Evolutionary conservation across 2,329 filamentous ascomycete genomes (phyloP).

Genomic region (Hypoxylon sp.): DNA sequence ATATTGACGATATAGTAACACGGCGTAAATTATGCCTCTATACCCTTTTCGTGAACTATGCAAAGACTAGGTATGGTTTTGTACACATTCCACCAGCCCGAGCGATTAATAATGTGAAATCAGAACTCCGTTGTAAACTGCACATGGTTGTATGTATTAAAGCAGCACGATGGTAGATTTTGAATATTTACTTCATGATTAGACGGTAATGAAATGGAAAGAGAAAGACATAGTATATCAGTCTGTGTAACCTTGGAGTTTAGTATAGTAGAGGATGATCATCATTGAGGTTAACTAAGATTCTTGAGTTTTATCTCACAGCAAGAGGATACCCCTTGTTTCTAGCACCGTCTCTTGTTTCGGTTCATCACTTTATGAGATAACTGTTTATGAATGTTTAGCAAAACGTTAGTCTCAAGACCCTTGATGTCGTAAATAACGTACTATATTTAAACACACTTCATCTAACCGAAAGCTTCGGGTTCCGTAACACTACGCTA

Average conservation of each 20-base stretch:
- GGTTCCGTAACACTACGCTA: neutral
- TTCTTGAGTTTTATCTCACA: neutral
- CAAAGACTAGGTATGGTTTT: neutral
- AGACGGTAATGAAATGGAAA: neutral
- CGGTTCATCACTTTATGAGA: neutral
- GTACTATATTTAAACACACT: neutral
- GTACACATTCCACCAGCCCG: neutral
- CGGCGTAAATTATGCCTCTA: neutral
- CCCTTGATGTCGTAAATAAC: neutral
- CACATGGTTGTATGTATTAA: neutral
- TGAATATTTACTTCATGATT: neutral
- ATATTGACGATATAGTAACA: neutral
- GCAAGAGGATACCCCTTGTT: neutral
- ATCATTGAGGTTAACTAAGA: neutral
- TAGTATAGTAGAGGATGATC: neutral
- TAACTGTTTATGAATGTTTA: neutral
- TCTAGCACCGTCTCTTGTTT: neutral
- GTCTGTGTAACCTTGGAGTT: neutral
- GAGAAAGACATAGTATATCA: neutral
- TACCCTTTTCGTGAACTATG: neutral
- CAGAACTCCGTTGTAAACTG: neutral
- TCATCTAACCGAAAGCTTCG: neutral
- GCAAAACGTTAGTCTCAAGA: neutral
- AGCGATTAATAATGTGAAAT: neutral
- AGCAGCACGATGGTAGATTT: neutral